Base-by-base conservation (phyloP, 805 yeast species). In the Candida parachauliodes region DNA sequence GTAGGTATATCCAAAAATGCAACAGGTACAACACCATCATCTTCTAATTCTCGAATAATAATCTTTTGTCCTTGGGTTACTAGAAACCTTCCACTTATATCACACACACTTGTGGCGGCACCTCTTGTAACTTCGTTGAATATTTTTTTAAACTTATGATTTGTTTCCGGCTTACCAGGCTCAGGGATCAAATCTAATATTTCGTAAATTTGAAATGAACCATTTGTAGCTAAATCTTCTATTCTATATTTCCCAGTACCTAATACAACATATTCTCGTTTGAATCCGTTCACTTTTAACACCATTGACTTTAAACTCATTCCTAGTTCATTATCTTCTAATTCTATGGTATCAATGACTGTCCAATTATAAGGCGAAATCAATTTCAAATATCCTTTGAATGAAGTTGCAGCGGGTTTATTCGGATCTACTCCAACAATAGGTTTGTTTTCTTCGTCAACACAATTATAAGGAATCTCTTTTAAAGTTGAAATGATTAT, bases 1-100 rank as follows among this genome's bases (percentile, higher is more conserved):
- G 88, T 77, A 1, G 88, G 77, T n/a, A 88, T 76, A 55, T 93
- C 98, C 38, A 82, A 69, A 51, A 93, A 93, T 1, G 98, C 98
- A 4, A 93, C 96, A 0, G 98, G 96, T 21, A 84, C 88, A 3
- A 88, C 87, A 38, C 86, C 84, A 56, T 86, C 93, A 50, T 85
- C 94, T 51, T 85, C 89, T 33, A 88, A 69, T 54, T 85, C 91
- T 51, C 97, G 72, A 2, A 89, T 81, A 47, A 91, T 66, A 21
- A 77, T 57, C 49, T 83, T 84, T 58, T 86, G 95, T 4, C 96
- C 96, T 58, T 91, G 98, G 3, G 88, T 77, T 2, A 81, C 79
- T 28, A 88, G 70, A 41, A 91, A 77, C 44, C 95, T 68, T 3
- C 97, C 97, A 59, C 89, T 79, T 8, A 89, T 72, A 36, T 82